Evolutionary conservation across 192 early-diverging fungal species (phyloP), one percentile per base, ranked within the genome.

Genomic region (Podila minutissima): DNA sequence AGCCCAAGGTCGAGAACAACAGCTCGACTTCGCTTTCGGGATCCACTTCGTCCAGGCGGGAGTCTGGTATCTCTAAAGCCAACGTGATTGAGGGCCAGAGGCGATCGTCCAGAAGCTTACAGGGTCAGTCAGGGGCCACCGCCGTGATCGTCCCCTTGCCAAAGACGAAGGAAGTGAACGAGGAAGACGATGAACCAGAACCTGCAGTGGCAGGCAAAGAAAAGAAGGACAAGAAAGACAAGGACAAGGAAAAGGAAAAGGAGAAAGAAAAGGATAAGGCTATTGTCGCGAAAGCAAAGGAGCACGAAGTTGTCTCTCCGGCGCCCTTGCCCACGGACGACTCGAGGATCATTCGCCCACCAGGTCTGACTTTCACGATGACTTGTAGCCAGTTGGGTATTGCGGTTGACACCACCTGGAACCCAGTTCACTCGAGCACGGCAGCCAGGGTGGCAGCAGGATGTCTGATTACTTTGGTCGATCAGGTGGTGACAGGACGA

Each of bases 401-500:
- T 61, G 82, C 83, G 41, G 73, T 74, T 5, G 82, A 83, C 48
- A 83, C 82, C 12, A 83, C 82, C 22, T 83, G 74, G 73, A 83
- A 76, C 46, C 77, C 87, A 2, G 68, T 32, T 13, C 71, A 74
- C 28, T 82, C 86, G 5, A 74, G 79, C 29, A 75, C 81, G 5
- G 74, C 82, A 17, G 82, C 83, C 24, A 83, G 68, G 55, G 64
- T 93, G 15, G 84, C 88, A 0, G 87, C 85, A 59, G 88, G 85
- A 12, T 78, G 83, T 48, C 85, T 88, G 22, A 86, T 92, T 53
- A 86, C 82, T 8, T 66, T 88, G 8, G 87, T 90, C 29, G 85
- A 92, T 50, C 82, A 83, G 10, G 88, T 95, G 2, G 89, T 90
- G 55, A 74, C 64, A 4, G 88, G 88, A 32, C 57, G 82, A 60